phyloP scores from a whole-genome alignment of 495 filamentous ascomycete species.

The Letharia columbiana region DNA sequence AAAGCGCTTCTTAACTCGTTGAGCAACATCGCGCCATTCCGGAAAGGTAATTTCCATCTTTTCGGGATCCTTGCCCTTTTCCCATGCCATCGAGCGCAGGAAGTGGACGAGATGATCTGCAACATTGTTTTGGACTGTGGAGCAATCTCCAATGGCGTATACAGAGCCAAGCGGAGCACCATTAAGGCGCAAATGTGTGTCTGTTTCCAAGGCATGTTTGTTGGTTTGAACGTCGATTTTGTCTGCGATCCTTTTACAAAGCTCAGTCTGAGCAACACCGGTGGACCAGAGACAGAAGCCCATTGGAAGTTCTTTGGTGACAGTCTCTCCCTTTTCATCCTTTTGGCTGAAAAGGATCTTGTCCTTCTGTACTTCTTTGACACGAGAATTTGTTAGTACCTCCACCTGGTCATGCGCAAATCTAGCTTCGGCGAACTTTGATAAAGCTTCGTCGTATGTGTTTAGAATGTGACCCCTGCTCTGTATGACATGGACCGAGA shows the following conservation, averaged over 20 bases:
- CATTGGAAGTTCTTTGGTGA: conserved; percentile 90
- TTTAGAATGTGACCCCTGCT: conserved; percentile 91
- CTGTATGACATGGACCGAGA: conserved; percentile 95
- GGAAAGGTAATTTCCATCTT: conserved; percentile 71
- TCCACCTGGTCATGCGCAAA: conserved; percentile 88
- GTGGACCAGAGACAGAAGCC: conserved; percentile 98
- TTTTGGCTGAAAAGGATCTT: conserved; percentile 83
- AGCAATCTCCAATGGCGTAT: conserved; percentile 95
- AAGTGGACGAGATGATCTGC: conserved; percentile 80
- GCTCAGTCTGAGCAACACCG: conserved; percentile 78
- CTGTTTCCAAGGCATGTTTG: conserved; percentile 86
- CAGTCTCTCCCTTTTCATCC: conserved; percentile 55
- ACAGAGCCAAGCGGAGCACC: conserved; percentile 91
- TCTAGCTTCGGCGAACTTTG: conserved; percentile 74
- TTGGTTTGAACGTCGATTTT: conserved; percentile 78
- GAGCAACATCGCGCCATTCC: conserved; percentile 80
- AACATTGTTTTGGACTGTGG: conserved; percentile 93
- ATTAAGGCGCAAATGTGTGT: conserved; percentile 84
- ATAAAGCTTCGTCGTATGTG: conserved; percentile 94
- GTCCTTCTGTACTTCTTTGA: conserved; percentile 77
- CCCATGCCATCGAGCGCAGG: conserved; percentile 83
- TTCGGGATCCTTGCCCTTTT: conserved; percentile 80
- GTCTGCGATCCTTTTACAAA: conserved; percentile 62
- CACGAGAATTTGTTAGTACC: conserved; percentile 82
- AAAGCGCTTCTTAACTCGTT: conserved; percentile 76